A percentile compares a stretch with the other conserved stretches of the same genome.
Conservation (phyloP, 257 asterid genomes). For the Coffea canephora region DNA sequence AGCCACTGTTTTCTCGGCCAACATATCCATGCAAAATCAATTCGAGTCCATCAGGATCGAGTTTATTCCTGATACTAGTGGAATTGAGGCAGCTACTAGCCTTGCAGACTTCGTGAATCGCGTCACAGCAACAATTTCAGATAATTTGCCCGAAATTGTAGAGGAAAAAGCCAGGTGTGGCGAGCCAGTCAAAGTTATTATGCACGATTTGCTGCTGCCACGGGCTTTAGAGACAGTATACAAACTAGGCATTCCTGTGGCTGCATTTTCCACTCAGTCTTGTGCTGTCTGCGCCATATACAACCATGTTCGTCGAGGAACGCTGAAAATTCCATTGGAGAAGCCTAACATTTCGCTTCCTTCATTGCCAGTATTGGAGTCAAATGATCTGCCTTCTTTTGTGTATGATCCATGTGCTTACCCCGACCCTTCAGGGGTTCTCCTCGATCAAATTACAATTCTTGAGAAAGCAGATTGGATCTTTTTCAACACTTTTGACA, state of each 20-base stretch:
- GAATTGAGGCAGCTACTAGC: constrained; percentile 9
- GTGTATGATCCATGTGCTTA: constrained; percentile 17
- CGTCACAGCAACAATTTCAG: neutral
- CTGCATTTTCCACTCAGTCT: constrained; percentile 44
- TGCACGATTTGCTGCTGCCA: constrained; percentile 26
- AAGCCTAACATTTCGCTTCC: constrained; percentile 25
- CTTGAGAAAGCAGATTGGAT: constrained; percentile 40
- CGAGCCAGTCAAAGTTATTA: constrained; percentile 14
- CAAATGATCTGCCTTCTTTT: constrained; percentile 40
- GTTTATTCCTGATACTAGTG: constrained; percentile 12
- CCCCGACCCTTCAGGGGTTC: constrained; percentile 10
- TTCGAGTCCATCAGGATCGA: constrained; percentile 21
- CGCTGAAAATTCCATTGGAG: constrained; percentile 25
- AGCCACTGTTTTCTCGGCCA: constrained; percentile 20
- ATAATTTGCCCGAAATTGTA: constrained; percentile 25
- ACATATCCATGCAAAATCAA: constrained; percentile 4
- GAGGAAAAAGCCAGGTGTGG: constrained; percentile 15
- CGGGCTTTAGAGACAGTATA: constrained; percentile 26
- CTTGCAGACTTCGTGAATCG: constrained; percentile 17
- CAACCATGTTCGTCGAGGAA: constrained; percentile 38
- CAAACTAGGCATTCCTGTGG: constrained; percentile 25
- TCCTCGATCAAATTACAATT: constrained; percentile 16
- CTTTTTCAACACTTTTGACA: constrained; percentile 20
- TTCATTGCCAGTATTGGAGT: constrained; percentile 32
- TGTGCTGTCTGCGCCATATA: constrained; percentile 34